Evolutionary conservation across 2,329 filamentous ascomycete genomes (phyloP).

Genomic region (Xylaria arbuscula): DNA sequence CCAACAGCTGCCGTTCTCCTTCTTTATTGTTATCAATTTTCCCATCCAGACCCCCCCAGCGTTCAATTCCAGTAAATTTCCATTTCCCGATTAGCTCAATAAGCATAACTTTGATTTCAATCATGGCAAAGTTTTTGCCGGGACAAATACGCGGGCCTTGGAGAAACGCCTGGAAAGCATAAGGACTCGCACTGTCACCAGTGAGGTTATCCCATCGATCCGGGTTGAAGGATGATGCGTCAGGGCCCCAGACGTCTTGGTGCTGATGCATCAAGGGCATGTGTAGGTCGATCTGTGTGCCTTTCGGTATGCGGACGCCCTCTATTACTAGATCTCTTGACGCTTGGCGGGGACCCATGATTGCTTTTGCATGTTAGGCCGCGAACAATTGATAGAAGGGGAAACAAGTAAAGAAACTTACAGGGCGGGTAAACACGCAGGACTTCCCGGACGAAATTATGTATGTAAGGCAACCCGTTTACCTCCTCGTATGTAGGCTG

Average conservation of each 20-base stretch:
- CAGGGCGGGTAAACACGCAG: constrained; percentile 51
- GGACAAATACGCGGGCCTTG: constrained; percentile 47
- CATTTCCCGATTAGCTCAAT: constrained; percentile 43
- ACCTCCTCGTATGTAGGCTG: constrained; percentile 47
- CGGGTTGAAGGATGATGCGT: constrained; percentile 40
- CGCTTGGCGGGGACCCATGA: constrained; percentile 41
- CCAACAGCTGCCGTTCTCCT: constrained; percentile 33
- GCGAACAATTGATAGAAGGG: not conserved
- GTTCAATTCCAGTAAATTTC: constrained; percentile 42
- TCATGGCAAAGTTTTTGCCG: constrained; percentile 43
- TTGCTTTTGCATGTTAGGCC: constrained; percentile 25
- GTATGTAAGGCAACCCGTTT: constrained; percentile 49
- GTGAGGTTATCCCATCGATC: constrained; percentile 42
- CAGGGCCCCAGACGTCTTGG: constrained; percentile 42
- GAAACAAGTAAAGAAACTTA: constrained; percentile 33
- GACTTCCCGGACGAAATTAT: constrained; percentile 52
- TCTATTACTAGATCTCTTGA: constrained; percentile 41
- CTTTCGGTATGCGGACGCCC: constrained; percentile 42
- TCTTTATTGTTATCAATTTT: not conserved
- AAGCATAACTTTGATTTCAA: constrained; percentile 45
- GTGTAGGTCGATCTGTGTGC: constrained; percentile 43
- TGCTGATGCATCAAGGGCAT: constrained; percentile 39
- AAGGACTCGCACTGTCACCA: constrained; percentile 47
- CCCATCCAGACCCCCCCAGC: constrained; percentile 3
- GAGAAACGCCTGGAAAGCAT: constrained; percentile 46